phyloP scores from a whole-genome alignment of 306 rosid genomes.

The Hippophae gyantsensis region DNA sequence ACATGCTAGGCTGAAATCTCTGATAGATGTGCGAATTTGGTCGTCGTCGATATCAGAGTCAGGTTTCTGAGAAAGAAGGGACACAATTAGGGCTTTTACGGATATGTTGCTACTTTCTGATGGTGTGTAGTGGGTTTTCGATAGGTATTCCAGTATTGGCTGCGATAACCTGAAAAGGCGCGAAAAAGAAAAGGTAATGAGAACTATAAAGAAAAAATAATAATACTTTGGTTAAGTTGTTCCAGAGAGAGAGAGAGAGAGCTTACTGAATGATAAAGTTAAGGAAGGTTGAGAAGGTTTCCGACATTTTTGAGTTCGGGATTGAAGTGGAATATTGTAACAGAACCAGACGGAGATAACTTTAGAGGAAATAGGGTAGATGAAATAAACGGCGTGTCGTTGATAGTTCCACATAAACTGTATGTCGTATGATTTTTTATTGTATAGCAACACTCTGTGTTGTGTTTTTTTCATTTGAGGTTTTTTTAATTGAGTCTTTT shows the following conservation, averaged over 20 bases:
- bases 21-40: conserved; percentile 30
- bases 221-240: neutral
- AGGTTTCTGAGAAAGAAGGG: conserved; percentile 38
- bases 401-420: too few species aligned
- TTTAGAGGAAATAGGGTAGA: too few species aligned
- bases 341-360: too few species aligned
- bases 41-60: conserved; percentile 20
- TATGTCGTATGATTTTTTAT: too few species aligned
- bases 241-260: conserved; percentile 1
- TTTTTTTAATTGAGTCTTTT: too few species aligned
- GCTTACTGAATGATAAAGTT: conserved; percentile 41
- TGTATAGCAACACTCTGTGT: too few species aligned
- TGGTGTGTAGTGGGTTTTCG: conserved; percentile 26
- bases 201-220: neutral
- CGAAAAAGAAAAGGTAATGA: conserved; percentile 7
- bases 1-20: conserved; percentile 57
- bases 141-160: conserved; percentile 32
- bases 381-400: too few species aligned
- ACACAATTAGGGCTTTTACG: conserved; percentile 44
- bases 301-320: conserved; percentile 30
- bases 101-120: conserved; percentile 35
- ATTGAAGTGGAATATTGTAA: too few species aligned
- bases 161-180: conserved; percentile 40
- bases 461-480: too few species aligned
- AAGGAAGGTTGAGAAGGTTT: conserved; percentile 32